Evolutionary conservation across 169 alveolate genomes (phyloP), one percentile per base, ranked within the genome.

Genomic region (Plasmodium malariae): DNA sequence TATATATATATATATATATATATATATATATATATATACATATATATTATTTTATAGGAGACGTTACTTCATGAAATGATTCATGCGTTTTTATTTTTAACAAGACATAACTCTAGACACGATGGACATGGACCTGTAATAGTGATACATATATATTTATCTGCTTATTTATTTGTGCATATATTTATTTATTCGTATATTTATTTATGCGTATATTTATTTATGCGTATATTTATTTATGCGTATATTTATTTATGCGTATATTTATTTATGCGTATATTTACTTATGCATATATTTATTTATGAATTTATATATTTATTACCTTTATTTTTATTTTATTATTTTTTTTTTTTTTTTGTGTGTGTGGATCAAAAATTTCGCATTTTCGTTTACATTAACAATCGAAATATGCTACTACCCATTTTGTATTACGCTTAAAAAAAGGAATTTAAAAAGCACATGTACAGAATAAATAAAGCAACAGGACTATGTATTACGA

Each of bases 1-100:
- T 37, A 24, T 17, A 28, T 34, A 19, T 26, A 43, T 67, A 17
- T 62, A 21, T 14, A 26, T n/a, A 49, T 1, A 19, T 28, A 6
- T 32, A 30, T 9, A 37, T 37, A 24, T 17, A 28, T 34, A 19
- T 26, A 43, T 67, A 17, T 62, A 21, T 14, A 26, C 74, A 28
- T 24, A 70, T 78, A 14, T 36, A 3, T 37, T 2, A 36, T 43
- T 51, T 68, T 32, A 40, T 14, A 95, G 94, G 99, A 97, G 78
- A 98, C 99, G 9, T 94, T 98, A 28, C 92, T 98, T 26, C 99
- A 98, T 87, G 99, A 98, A 93, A 97, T 98, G 98, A 98, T 98
- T 68, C 99, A 98, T 74, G 99, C 99, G 19, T 96, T 95, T 65
- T 87, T 98, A 48, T 97, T 96, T 74, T 74, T 98, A 7, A 96